A percentile compares a stretch with the other conserved stretches of the same genome.
These are phyloP conservation scores for Naganishia albida DNA, from an alignment of 1,284 basidiomycete genomes.

Conservation along the genomic window DNA sequence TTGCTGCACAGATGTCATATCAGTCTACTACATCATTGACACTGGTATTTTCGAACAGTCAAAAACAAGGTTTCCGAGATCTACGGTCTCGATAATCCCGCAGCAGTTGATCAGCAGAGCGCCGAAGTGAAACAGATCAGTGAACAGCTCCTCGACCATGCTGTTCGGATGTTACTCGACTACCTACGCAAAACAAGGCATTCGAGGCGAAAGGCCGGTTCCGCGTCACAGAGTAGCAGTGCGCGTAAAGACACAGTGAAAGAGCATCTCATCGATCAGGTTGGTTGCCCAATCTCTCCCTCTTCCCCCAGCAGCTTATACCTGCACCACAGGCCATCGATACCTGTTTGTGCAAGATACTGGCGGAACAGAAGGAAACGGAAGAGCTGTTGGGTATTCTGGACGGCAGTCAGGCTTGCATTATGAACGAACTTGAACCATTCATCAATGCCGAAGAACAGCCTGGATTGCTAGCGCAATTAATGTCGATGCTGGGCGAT, in stretches of 20 bases:
- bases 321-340: slow-evolving; percentile 65
- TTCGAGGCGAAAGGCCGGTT: slow-evolving; percentile 42
- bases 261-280: slow-evolving; percentile 29
- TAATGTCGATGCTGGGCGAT: slow-evolving; percentile 65
- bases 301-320: not conserved
- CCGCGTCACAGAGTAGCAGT: not conserved
- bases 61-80: slow-evolving; percentile 29
- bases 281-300: not conserved
- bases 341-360: slow-evolving; percentile 74
- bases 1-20: not conserved
- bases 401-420: slow-evolving; percentile 62
- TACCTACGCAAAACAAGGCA: slow-evolving; percentile 53
- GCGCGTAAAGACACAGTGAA: not conserved
- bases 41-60: slow-evolving; percentile 11
- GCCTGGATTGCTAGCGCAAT: slow-evolving; percentile 65
- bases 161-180: slow-evolving; percentile 50
- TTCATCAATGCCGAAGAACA: slow-evolving; percentile 61
- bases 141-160: slow-evolving; percentile 44
- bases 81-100: slow-evolving; percentile 9
- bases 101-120: slow-evolving; percentile 35
- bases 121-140: slow-evolving; percentile 45
- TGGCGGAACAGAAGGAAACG: slow-evolving; percentile 65
- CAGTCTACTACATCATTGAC: slow-evolving; percentile 21
- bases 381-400: slow-evolving; percentile 67
- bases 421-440: slow-evolving; percentile 66